Evolutionary conservation across 2,329 filamentous ascomycete genomes (phyloP).

Genomic region (Pestalotiopsis fici): DNA sequence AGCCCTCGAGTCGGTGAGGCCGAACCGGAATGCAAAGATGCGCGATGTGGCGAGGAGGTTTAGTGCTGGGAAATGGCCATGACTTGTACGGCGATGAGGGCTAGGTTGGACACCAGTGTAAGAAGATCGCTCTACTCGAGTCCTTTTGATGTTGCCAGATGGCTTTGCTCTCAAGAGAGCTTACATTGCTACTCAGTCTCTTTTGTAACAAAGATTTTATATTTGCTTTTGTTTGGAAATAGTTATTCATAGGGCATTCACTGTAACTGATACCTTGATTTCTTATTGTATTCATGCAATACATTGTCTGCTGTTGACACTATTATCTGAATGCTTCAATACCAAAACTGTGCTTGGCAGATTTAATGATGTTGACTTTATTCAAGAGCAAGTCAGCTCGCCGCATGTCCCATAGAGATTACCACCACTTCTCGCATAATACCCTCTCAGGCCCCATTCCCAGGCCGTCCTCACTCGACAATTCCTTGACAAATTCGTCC

Average conservation of each 20-base stretch:
- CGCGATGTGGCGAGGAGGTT: not conserved
- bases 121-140: too few relatives aligned
- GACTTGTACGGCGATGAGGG: too few relatives aligned
- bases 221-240: not conserved
- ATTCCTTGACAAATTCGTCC: constrained; percentile 59
- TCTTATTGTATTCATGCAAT: not conserved
- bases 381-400: too few relatives aligned
- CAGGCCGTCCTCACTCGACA: constrained; percentile 33
- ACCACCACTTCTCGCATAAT: constrained; percentile 68
- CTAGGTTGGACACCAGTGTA: too few relatives aligned
- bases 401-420: too few relatives aligned
- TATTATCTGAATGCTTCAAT: too few relatives aligned
- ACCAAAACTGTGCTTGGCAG: too few relatives aligned
- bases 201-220: not conserved
- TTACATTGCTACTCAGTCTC: not conserved
- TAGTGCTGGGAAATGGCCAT: not conserved
- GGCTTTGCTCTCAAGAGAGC: too few relatives aligned
- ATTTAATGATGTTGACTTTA: too few relatives aligned
- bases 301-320: too few relatives aligned
- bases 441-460: constrained; percentile 49
- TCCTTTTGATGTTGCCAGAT: too few relatives aligned
- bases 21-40: not conserved
- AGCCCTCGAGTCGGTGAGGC: not conserved
- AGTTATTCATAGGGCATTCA: not conserved
- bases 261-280: not conserved